Base-by-base conservation (phyloP, 1,284 basidiomycete species). In the Leccinum fallax region DNA sequence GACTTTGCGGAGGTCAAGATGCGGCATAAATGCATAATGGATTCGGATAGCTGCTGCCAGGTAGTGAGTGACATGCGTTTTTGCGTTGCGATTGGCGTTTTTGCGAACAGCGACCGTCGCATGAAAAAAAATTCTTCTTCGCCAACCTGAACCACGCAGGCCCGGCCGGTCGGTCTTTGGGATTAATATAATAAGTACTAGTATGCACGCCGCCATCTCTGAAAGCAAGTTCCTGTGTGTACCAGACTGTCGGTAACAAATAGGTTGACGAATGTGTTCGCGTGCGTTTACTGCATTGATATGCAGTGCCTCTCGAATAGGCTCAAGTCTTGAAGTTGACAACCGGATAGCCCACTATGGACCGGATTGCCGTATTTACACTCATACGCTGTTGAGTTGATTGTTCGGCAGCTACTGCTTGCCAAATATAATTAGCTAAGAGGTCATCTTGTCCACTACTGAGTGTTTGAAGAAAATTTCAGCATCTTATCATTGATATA, bases 221-320 rank as follows among this genome's bases (percentile, higher is more conserved):
- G 13, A 49, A 49, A 24, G 13, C 13, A 21, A 48, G 46, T 49
- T 24, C 21, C 21, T 49, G 5, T 4, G 40, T 67, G 21, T 67
- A 67, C 69, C 69, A 62, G 10, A 55, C 24, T 40, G 26, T 67
- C 58, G 69, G 67, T 68, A 28, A 56, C 5, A 49, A 24, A 49
- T 24, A 49, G 49, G 61, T 63, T 59, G 38, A 53, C 11, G 15
- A 59, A 56, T 58, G 46, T 49, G 21, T 24, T 49, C 46, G 46
- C 46, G 4, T 49, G 4, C 46, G 21, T 24, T 24, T 48, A 15
- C 46, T 9, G 4, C 40, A 43, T 43, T 43, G 32, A 32, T 46
- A 46, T 48, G 21, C 7, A 48, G 55, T 66, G 51, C 32, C 53
- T 36, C 57, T 63, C 34, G 52, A 52, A 52, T 15, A 5, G 24